Conservation (phyloP, 306 rosid genomes). For the Inga laurina region DNA sequence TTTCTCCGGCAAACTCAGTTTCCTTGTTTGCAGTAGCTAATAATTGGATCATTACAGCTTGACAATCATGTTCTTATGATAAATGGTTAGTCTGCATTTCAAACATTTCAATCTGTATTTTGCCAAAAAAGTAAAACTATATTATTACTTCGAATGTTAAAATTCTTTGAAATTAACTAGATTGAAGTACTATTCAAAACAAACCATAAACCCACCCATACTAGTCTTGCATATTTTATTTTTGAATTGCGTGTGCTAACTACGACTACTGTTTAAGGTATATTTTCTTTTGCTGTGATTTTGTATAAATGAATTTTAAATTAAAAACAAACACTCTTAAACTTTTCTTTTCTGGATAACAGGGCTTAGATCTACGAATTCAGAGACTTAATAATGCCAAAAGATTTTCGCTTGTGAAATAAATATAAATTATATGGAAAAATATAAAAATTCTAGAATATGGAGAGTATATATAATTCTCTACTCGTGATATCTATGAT, state of each 20-base stretch:
- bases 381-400: not conserved
- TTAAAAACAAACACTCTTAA: not conserved
- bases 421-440: no score
- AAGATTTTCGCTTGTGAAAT: not conserved
- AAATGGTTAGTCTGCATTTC: not conserved
- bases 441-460: no score
- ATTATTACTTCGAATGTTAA: no score
- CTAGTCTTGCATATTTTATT: not conserved
- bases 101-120: not conserved
- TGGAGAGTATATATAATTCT: not conserved
- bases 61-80: not conserved
- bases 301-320: not conserved
- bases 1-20: not conserved
- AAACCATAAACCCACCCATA: not conserved
- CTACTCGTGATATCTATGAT: not conserved
- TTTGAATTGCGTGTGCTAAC: not conserved
- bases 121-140: no score
- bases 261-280: not conserved
- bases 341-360: not conserved
- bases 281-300: not conserved
- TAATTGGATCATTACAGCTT: not conserved
- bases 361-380: not conserved
- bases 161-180: no score
- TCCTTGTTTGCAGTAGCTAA: not conserved
- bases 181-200: not conserved